These are phyloP conservation scores for Hemileccinum rubropunctum DNA, from an alignment of 768 basidiomycete species.

Conservation along the genomic window DNA sequence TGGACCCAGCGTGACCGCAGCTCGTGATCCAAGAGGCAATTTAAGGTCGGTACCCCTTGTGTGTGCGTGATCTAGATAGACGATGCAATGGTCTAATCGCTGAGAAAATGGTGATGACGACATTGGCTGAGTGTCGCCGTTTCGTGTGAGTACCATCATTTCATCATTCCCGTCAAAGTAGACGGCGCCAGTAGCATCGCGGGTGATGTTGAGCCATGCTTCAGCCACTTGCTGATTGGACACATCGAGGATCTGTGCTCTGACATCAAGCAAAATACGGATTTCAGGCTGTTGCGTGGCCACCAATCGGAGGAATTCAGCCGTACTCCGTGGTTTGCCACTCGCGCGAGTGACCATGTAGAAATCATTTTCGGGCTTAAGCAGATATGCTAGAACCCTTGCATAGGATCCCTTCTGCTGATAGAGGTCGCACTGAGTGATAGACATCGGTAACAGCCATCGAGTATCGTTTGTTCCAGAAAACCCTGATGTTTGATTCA, in stretches of 20 bases:
- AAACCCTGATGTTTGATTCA: constrained; percentile 25
- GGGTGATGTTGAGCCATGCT: constrained; percentile 36
- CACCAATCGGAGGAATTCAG: constrained; percentile 25
- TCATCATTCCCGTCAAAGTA: constrained; percentile 30
- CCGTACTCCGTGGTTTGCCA: constrained; percentile 1
- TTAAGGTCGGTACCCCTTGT: constrained; percentile 39
- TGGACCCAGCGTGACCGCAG: constrained; percentile 48
- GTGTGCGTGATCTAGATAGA: constrained; percentile 38
- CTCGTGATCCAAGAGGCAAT: constrained; percentile 36
- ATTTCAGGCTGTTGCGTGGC: constrained; percentile 33
- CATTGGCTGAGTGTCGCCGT: constrained; percentile 20
- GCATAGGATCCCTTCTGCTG: constrained; percentile 42
- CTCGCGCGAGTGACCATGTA: constrained; percentile 6
- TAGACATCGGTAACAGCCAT: constrained; percentile 35
- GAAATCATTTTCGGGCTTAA: constrained; percentile 19
- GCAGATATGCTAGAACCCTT: constrained; percentile 26
- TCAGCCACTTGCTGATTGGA: constrained; percentile 38
- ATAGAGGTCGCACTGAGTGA: constrained; percentile 24
- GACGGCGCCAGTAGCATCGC: constrained; percentile 18
- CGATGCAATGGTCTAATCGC: constrained; percentile 28
- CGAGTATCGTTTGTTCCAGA: constrained; percentile 38
- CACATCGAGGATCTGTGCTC: constrained; percentile 51
- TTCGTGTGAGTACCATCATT: constrained; percentile 22
- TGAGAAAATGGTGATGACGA: constrained; percentile 26
- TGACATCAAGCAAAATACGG: constrained; percentile 50